Conservation (phyloP, 345 rosid species). For the Tarenaya hassleriana region DNA sequence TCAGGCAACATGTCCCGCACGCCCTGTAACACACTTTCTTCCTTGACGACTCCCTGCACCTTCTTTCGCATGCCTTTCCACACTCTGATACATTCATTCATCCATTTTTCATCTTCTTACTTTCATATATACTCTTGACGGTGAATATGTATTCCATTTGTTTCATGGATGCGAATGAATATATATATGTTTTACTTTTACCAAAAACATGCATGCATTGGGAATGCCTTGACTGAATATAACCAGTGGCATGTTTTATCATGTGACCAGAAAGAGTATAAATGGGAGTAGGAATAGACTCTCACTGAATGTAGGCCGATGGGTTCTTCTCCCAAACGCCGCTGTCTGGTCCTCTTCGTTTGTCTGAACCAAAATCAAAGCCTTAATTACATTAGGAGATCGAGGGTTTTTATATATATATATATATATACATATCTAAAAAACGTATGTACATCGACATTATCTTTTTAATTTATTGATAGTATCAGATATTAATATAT, state of each 20-base stretch:
- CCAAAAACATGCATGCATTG: too few relatives aligned
- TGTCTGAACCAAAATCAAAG: conserved; percentile 21
- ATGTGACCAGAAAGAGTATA: not conserved
- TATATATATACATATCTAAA: conserved; percentile 21
- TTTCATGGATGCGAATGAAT: too few relatives aligned
- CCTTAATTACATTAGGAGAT: not conserved
- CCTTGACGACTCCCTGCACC: conserved; percentile 51
- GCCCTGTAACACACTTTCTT: conserved; percentile 52
- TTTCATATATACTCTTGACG: not conserved
- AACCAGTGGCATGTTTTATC: too few relatives aligned
- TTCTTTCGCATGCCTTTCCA: conserved; percentile 37
- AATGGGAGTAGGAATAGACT: not conserved
- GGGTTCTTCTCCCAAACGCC: conserved; percentile 23
- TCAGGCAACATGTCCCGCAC: conserved; percentile 56
- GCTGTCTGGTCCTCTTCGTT: conserved; percentile 22
- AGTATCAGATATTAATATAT: too few relatives aligned
- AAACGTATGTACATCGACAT: too few relatives aligned
- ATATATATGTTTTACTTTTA: too few relatives aligned
- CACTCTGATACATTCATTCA: too few relatives aligned
- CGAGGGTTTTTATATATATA: not conserved
- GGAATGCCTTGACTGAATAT: too few relatives aligned
- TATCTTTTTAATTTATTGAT: too few relatives aligned
- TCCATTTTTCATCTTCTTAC: too few relatives aligned
- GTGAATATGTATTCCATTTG: not conserved
- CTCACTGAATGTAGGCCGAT: conserved; percentile 24